phyloP scores from a whole-genome alignment of 2,329 filamentous ascomycete species.

The Aspergillus fructus region DNA sequence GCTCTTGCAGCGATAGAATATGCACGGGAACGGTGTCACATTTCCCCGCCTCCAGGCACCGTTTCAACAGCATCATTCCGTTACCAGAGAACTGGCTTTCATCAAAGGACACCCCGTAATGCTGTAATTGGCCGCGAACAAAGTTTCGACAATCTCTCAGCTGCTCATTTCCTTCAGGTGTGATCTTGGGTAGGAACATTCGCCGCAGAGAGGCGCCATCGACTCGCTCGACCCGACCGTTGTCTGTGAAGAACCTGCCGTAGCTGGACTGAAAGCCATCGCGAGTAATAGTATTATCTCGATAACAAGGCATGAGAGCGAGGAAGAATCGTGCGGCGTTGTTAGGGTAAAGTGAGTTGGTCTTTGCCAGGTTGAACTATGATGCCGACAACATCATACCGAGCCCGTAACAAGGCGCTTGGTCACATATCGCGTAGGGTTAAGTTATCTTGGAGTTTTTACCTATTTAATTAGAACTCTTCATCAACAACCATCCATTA shows the following conservation, averaged over 20 bases:
- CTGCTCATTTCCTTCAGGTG: neutral
- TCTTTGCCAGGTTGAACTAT: neutral
- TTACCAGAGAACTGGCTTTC: constrained; percentile 12
- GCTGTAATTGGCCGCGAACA: constrained; percentile 15
- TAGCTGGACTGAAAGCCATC: constrained; percentile 1
- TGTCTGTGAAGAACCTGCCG: constrained; percentile 1
- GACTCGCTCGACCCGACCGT: neutral
- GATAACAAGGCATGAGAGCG: neutral
- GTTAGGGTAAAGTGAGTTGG: neutral
- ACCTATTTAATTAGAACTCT: no score
- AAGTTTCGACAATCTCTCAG: neutral
- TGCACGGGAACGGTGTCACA: constrained; percentile 4
- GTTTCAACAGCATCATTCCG: constrained; percentile 15
- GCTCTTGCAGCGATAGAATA: neutral
- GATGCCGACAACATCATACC: no score
- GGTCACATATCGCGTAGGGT: no score
- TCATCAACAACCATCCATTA: no score
- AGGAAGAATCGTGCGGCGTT: neutral
- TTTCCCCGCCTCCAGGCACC: constrained; percentile 7
- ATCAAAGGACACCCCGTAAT: constrained; percentile 16
- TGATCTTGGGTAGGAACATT: neutral
- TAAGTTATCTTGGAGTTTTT: no score
- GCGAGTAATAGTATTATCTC: neutral
- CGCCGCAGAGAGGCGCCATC: neutral
- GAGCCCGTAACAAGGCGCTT: no score